Base-by-base conservation (phyloP, 139 green algal genomes). In the Chlorella sp. region DNA sequence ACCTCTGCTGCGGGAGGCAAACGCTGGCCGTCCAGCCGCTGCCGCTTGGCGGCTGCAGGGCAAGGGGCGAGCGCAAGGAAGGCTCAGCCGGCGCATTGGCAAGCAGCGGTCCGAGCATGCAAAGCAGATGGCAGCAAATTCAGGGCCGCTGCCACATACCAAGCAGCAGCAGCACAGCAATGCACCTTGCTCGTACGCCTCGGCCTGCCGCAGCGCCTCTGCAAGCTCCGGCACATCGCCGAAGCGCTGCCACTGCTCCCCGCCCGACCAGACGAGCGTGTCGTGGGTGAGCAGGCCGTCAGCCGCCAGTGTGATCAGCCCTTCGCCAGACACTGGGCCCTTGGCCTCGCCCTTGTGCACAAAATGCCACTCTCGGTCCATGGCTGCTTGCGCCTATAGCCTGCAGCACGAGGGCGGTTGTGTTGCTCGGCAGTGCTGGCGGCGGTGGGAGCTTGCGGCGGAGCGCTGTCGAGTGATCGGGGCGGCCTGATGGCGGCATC, bases 11-110 rank as follows among this genome's bases (percentile, higher is more conserved):
- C 11, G 46, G 46, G 1, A n/a, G n/a, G 54, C 36, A 36, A 5
- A 8, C 44, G 8, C n/a, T 7, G 9, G 73, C 14, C 76, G 26
- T 13, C 51, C 19, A 48, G 4, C 7, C 76, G 51, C 54, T 72
- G 76, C 76, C 76, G 76, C 76, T 82, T 82, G 46, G 46, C 46
- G 7, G 34, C 73, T 80, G 73, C 73, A 44, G n/a, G 28, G 28
- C 60, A 68, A 16, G 26, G 26, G 30, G 60, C 2, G 51, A 16
- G 51, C 20, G 32, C 13, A 44, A 14, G 70, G 34, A 26, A 74
- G 3, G 3, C 34, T 3, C 1, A 17, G 67, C 34, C 13, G 20
- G 32, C 36, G 68, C 68, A 73, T n/a, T 46, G 3, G 14, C 9
- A 9, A 41, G n/a, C 28, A n/a, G 20, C 60, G 60, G 60, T 9